Percentiles rank a stretch among this genome's conserved stretches.
Evolutionary conservation across 2,329 filamentous ascomycete species (phyloP).

Genomic region (Sporothrix humicola): DNA sequence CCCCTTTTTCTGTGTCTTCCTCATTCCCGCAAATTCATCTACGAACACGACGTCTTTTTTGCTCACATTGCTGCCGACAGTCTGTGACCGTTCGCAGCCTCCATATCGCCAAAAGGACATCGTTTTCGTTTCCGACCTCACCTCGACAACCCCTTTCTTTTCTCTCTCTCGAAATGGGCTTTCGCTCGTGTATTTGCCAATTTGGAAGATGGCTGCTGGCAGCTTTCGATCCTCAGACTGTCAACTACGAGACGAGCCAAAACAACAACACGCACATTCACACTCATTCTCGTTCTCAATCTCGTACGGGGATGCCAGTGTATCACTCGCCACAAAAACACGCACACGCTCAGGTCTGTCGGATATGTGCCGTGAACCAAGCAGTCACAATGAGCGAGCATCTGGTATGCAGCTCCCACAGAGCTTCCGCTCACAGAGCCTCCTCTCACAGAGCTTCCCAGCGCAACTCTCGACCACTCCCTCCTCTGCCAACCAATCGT

Average conservation of each 20-base stretch:
- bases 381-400: neutral
- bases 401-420: conserved; percentile 39
- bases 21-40: neutral
- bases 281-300: neutral
- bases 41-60: conserved; percentile 8
- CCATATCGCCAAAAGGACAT: neutral
- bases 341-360: neutral
- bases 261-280: neutral
- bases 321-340: neutral
- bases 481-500: neutral
- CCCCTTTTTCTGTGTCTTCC: neutral
- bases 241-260: neutral
- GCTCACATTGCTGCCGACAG: neutral
- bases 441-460: neutral
- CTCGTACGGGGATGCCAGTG: too few relatives aligned
- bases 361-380: conserved; percentile 21
- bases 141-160: neutral
- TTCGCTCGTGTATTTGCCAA: neutral
- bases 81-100: neutral
- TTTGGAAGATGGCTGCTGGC: conserved; percentile 24
- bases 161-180: neutral
- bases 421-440: neutral
- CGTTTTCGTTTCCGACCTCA: neutral
- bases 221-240: neutral
- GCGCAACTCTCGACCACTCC: conserved; percentile 1